These are phyloP conservation scores for Amphibolis antarctica DNA, from an alignment of 106 monocot genomes.

Conservation along the genomic window DNA sequence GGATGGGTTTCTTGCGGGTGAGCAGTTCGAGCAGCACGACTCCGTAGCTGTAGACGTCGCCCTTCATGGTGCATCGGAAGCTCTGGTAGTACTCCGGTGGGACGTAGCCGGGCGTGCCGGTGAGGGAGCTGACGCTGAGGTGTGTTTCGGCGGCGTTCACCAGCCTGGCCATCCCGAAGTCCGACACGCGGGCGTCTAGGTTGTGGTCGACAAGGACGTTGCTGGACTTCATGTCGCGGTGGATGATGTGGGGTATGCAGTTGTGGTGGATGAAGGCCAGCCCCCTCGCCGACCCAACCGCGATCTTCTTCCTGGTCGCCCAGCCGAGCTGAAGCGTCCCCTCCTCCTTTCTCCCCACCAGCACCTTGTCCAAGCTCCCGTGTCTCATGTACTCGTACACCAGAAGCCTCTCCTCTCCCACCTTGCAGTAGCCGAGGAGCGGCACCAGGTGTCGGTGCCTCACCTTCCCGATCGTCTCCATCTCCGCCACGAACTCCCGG, in stretches of 20 bases:
- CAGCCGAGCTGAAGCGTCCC: constrained; percentile 21
- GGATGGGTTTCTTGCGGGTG: constrained; percentile 58
- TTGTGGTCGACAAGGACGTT: constrained; percentile 58
- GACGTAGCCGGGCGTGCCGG: constrained; percentile 82
- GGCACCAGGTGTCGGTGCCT: constrained; percentile 82
- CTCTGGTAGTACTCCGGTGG: constrained; percentile 93
- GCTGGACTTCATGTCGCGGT: constrained; percentile 77
- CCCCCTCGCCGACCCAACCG: constrained; percentile 55
- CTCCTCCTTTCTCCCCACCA: constrained; percentile 21
- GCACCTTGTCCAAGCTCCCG: constrained; percentile 58
- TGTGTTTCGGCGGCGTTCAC: constrained; percentile 66
- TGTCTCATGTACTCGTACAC: constrained; percentile 81
- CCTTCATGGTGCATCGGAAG: constrained; percentile 78
- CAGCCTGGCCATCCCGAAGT: constrained; percentile 80
- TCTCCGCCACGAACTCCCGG: constrained; percentile 82
- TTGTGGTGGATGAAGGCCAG: constrained; percentile 79
- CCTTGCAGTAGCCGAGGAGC: constrained; percentile 73
- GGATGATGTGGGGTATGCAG: constrained; percentile 73
- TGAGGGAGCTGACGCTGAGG: constrained; percentile 70
- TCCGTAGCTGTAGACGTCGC: constrained; percentile 77
- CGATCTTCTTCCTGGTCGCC: constrained; percentile 62
- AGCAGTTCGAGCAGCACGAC: constrained; percentile 69
- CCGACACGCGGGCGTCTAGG: constrained; percentile 57
- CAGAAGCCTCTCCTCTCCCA: constrained; percentile 68
- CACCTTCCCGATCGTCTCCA: constrained; percentile 85